phyloP scores from a whole-genome alignment of 441 rosid genomes.

The Populus hybrid region DNA sequence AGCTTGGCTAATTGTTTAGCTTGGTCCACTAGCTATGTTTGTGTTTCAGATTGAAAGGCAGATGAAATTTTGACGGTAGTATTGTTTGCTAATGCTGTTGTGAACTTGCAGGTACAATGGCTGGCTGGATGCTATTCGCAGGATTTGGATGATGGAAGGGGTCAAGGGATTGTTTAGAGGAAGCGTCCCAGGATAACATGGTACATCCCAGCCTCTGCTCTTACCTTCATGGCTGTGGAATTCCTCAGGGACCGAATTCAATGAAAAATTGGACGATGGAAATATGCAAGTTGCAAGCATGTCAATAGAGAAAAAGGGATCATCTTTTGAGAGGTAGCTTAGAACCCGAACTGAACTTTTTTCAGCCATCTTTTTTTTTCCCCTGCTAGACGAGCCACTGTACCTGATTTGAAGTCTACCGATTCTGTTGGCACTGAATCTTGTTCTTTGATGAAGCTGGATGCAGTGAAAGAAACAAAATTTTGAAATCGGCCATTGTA shows the following conservation, averaged over 20 bases:
- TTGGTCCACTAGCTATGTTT: neutral
- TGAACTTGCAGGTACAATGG: conserved; percentile 56
- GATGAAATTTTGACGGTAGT: neutral
- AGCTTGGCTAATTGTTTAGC: neutral
- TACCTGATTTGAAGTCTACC: neutral
- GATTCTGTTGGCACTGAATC: neutral
- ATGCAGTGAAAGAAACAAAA: neutral
- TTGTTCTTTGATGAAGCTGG: neutral
- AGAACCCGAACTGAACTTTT: neutral
- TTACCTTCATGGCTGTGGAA: conserved; percentile 95
- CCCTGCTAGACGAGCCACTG: neutral
- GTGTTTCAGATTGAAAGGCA: neutral
- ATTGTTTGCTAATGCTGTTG: neutral
- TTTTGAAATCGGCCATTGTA: neutral
- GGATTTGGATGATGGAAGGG: conserved; percentile 73
- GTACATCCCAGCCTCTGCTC: conserved; percentile 96
- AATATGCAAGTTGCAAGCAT: conserved; percentile 29
- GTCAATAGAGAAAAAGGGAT: conserved; percentile 52
- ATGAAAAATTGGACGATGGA: conserved; percentile 29
- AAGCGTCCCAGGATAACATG: conserved; percentile 84
- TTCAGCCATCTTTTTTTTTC: neutral
- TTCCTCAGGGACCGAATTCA: conserved; percentile 68
- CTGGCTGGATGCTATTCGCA: conserved; percentile 68
- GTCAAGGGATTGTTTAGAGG: conserved; percentile 73
- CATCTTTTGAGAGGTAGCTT: conserved; percentile 43